Evolutionary conservation across 2,329 filamentous ascomycete species (phyloP), one percentile per base, ranked within the genome.

Genomic region (Fusarium tricinctum): DNA sequence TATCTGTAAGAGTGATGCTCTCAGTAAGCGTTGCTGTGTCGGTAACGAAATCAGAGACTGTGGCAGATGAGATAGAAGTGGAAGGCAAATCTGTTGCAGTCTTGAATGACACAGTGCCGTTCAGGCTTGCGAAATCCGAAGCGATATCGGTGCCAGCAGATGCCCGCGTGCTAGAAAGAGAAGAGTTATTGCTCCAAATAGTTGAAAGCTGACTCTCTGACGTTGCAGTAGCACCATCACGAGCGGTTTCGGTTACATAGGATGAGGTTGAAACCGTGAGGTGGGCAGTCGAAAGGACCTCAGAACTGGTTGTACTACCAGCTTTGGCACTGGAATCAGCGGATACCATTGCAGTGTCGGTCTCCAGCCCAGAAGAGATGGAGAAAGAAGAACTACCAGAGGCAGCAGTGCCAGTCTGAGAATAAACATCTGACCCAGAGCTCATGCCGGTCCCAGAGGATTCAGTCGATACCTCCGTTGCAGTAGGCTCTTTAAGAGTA

Each of bases 321-420:
- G 66, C 69, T 43, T 52, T 51, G 39, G 54, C 69, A 39, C 69
- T 71, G 32, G 69, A 71, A 35, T 58, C 69, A 38, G 46, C 63
- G n/a, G 55, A 72, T 32, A 58, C 52, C 40, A 32, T 55, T 19
- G 33, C 39, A 6, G 49, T 53, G 19, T 43, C 39, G 9, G 47
- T 54, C 22, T 52, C 52, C 5, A 43, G 19, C 5, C 12, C 35
- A 22, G 58, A 61, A 20, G 68, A 59, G 26, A 43, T 20, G 44
- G 30, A 33, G 17, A 59, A 26, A 13, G 62, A 59, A 17, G 53
- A 39, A 23, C 38, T 45, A 5, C 22, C 28, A 19, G 30, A 51
- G 32, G 44, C 40, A 38, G 26, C 7, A 23, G 45, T 52, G 20
- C n/a, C 33, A 33, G 55, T 44, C 12, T 35, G 35, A 8, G 53